Percentiles rank a stretch among this genome's conserved stretches.
Conservation (phyloP, 2,329 filamentous ascomycete species). For the Xylaria sp. region DNA sequence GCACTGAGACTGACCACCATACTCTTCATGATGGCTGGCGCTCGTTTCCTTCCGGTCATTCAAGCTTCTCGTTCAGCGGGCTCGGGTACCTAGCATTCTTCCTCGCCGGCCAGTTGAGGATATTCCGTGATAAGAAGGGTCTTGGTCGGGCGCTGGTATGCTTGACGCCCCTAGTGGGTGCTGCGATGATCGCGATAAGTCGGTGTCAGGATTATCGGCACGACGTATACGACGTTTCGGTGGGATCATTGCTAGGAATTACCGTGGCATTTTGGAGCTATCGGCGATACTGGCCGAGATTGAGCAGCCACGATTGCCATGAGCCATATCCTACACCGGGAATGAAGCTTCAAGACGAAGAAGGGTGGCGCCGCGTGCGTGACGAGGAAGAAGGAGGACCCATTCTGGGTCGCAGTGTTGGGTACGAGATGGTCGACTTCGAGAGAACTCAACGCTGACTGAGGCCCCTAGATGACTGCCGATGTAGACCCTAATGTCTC, state of each 20-base stretch:
- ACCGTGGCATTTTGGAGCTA: constrained; percentile 69
- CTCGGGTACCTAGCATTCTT: constrained; percentile 76
- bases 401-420: constrained; percentile 38
- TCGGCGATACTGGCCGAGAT: constrained; percentile 64
- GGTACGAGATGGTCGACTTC: constrained; percentile 40
- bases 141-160: constrained; percentile 63
- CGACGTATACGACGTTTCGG: constrained; percentile 71
- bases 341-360: constrained; percentile 38
- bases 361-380: constrained; percentile 50
- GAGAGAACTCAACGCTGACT: constrained; percentile 33
- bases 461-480: constrained; percentile 34
- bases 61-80: constrained; percentile 78
- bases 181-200: constrained; percentile 71
- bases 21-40: constrained; percentile 82
- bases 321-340: constrained; percentile 61
- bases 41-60: constrained; percentile 82
- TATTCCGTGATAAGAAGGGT: constrained; percentile 59
- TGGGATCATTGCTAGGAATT: constrained; percentile 65
- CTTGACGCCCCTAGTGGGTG: constrained; percentile 63
- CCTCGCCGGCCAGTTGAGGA: constrained; percentile 68
- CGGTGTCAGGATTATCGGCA: constrained; percentile 74
- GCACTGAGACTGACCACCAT: constrained; percentile 72
- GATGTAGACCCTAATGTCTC: constrained; percentile 4
- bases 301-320: constrained; percentile 58
- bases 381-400: constrained; percentile 59